Evolutionary conservation across 371 early-diverging fungal species (phyloP).

Genomic region (Circinella umbellata): DNA sequence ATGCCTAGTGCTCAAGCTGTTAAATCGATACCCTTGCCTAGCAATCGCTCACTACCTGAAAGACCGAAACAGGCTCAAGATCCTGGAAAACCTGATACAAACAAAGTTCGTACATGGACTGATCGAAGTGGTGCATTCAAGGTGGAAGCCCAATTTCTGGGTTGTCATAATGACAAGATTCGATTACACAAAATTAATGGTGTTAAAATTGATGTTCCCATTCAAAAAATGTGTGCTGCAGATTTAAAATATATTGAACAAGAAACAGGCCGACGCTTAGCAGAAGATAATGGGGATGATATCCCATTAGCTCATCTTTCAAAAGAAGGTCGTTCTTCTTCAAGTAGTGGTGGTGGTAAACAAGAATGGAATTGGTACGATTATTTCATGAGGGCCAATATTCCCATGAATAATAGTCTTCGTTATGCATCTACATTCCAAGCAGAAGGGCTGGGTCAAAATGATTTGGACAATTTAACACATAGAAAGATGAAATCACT

Average conservation of each 20-base stretch:
- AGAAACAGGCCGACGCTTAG: conserved; percentile 55
- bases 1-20: conserved; percentile 26
- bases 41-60: conserved; percentile 30
- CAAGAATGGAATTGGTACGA: conserved; percentile 86
- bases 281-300: conserved; percentile 46
- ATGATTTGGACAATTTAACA: conserved; percentile 73
- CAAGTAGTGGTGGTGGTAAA: conserved; percentile 18
- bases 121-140: conserved; percentile 92
- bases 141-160: conserved; percentile 89
- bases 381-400: conserved; percentile 79
- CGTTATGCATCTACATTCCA: conserved; percentile 83
- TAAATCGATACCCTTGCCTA: conserved; percentile 29
- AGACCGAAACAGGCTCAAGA: conserved; percentile 35
- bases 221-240: conserved; percentile 82
- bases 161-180: conserved; percentile 79
- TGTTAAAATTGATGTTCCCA: conserved; percentile 91
- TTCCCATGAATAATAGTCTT: conserved; percentile 73
- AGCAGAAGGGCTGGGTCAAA: conserved; percentile 75
- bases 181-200: conserved; percentile 93
- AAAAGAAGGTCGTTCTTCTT: conserved; percentile 11
- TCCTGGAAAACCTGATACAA: conserved; percentile 52
- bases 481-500: conserved; percentile 74
- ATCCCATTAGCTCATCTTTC: conserved; percentile 56
- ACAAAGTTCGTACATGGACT: conserved; percentile 87
- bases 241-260: conserved; percentile 75